phyloP scores from a whole-genome alignment of 1,139 yeast genomes.

The Suhomyces yuchorum region DNA sequence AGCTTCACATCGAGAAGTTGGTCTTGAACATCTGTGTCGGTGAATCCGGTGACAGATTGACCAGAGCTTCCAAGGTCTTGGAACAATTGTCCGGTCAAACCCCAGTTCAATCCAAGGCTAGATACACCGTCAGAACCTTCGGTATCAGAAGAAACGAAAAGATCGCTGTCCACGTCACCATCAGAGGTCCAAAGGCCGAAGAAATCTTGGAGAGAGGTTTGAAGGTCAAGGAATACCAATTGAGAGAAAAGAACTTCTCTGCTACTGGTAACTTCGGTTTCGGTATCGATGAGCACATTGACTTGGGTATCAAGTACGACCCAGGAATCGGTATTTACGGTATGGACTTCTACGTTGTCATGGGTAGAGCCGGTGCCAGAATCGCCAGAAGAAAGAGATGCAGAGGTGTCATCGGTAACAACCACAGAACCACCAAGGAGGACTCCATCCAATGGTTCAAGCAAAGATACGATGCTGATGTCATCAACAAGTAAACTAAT shows the following conservation, averaged over 20 bases:
- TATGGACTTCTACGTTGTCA: conserved; percentile 99
- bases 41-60: conserved; percentile 99
- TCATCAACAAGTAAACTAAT: conserved; percentile 69
- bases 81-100: conserved; percentile 99
- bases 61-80: conserved; percentile 99
- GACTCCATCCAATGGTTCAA: conserved; percentile 99
- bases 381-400: conserved; percentile 99
- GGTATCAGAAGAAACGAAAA: conserved; percentile 99
- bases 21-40: conserved; percentile 99
- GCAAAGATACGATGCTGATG: conserved; percentile 99
- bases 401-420: conserved; percentile 84
- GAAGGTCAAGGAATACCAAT: conserved; percentile 99
- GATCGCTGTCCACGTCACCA: conserved; percentile 98
- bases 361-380: conserved; percentile 99
- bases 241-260: conserved; percentile 91
- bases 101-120: conserved; percentile 99
- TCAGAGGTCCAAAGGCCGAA: conserved; percentile 99
- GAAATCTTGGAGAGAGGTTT: conserved; percentile 99
- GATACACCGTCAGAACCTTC: conserved; percentile 99
- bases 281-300: conserved; percentile 99
- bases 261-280: conserved; percentile 99
- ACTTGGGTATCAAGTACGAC: conserved; percentile 99
- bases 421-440: conserved; percentile 89
- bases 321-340: conserved; percentile 99
- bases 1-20: conserved; percentile 97